Evolutionary conservation across 768 basidiomycete species (phyloP).

Genomic region (Mycena albidolilacea): DNA sequence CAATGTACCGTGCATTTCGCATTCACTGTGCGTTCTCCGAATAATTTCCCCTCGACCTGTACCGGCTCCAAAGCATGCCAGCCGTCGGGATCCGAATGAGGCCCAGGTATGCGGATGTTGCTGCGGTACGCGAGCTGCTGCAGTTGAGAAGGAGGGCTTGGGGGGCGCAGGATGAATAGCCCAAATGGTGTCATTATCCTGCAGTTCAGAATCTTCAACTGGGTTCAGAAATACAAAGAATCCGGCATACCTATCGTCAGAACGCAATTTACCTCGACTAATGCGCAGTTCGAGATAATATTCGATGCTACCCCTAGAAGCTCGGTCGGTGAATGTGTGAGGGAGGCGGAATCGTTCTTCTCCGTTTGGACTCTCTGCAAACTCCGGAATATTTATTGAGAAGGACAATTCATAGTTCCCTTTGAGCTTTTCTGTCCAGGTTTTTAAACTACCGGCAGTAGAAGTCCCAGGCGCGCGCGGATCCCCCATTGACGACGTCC

Average conservation of each 20-base stretch:
- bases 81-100: slow-evolving; percentile 29
- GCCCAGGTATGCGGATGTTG: slow-evolving; percentile 11
- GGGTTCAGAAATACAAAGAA: neutral
- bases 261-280: slow-evolving; percentile 22
- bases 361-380: neutral
- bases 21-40: slow-evolving; percentile 29
- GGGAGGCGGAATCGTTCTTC: slow-evolving; percentile 27
- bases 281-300: slow-evolving; percentile 31
- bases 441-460: neutral
- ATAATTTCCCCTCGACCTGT: slow-evolving; percentile 18
- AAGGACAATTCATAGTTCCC: slow-evolving; percentile 31
- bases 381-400: slow-evolving; percentile 24
- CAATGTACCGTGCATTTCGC: slow-evolving; percentile 31
- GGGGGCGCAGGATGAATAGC: slow-evolving; percentile 31
- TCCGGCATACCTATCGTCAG: slow-evolving; percentile 26
- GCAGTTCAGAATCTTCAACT: neutral
- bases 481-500: slow-evolving; percentile 27
- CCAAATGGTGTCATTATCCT: slow-evolving; percentile 23
- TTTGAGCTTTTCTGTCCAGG: slow-evolving; percentile 25
- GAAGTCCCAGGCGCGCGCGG: slow-evolving; percentile 20
- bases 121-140: slow-evolving; percentile 29
- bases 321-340: slow-evolving; percentile 27
- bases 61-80: slow-evolving; percentile 32
- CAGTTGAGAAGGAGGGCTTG: slow-evolving; percentile 14
- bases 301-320: slow-evolving; percentile 11